phyloP scores from a whole-genome alignment of 2,329 filamentous ascomycete genomes.

The Didymella pinodella region DNA sequence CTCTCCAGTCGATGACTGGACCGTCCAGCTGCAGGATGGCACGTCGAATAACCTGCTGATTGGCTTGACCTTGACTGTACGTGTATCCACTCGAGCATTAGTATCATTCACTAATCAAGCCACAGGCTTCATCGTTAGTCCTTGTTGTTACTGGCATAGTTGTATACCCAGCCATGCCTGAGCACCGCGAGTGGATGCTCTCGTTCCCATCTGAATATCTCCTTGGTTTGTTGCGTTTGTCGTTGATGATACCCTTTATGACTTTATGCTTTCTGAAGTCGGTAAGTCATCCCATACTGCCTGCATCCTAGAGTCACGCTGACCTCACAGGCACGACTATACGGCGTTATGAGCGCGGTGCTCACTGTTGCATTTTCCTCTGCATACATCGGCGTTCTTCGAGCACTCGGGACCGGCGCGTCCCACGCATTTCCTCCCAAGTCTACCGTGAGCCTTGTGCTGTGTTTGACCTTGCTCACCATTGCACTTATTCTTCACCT shows the following conservation, averaged over 20 bases:
- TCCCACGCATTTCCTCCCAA: constrained; percentile 47
- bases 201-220: constrained; percentile 44
- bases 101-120: constrained; percentile 25
- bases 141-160: constrained; percentile 41
- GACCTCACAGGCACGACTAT: constrained; percentile 40
- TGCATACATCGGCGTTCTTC: constrained; percentile 46
- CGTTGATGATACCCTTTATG: constrained; percentile 50
- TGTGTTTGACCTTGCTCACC: constrained; percentile 43
- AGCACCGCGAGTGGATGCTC: constrained; percentile 49
- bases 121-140: constrained; percentile 41
- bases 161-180: constrained; percentile 42
- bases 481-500: constrained; percentile 43
- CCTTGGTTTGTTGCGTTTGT: constrained; percentile 45
- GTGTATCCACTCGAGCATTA: background rate
- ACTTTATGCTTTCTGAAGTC: constrained; percentile 48
- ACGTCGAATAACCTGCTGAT: constrained; percentile 39
- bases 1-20: constrained; percentile 33
- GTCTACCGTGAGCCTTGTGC: constrained; percentile 40
- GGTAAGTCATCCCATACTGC: constrained; percentile 28
- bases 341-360: constrained; percentile 47
- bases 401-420: constrained; percentile 43
- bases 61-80: constrained; percentile 43
- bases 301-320: constrained; percentile 9
- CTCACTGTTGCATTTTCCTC: constrained; percentile 45
- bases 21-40: constrained; percentile 37